Evolutionary conservation across 2,329 filamentous ascomycete genomes (phyloP).

Genomic region (Colletotrichum shisoi): DNA sequence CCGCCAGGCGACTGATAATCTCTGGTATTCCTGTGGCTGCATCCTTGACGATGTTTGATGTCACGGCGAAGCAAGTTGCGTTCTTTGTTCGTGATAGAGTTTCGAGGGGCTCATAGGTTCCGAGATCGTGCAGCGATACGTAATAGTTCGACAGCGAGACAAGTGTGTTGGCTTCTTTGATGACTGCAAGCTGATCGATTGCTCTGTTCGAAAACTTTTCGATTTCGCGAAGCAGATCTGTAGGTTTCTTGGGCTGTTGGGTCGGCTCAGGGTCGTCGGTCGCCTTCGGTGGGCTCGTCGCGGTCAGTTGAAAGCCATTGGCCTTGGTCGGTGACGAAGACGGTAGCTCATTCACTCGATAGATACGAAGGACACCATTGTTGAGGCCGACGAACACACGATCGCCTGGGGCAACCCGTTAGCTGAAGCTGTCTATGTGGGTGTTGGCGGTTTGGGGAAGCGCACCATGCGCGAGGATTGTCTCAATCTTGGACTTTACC

Average conservation of each 20-base stretch:
- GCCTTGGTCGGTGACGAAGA: conserved; percentile 51
- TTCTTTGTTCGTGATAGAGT: conserved; percentile 83
- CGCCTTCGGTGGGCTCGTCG: conserved; percentile 45
- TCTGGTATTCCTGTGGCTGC: conserved; percentile 84
- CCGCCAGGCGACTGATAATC: conserved; percentile 89
- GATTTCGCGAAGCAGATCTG: conserved; percentile 87
- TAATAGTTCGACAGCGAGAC: conserved; percentile 90
- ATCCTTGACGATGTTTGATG: conserved; percentile 94
- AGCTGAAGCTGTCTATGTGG: conserved; percentile 1
- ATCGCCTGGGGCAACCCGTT: conserved; percentile 67
- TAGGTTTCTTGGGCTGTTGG: conserved; percentile 60
- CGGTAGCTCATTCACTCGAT: conserved; percentile 79
- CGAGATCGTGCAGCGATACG: conserved; percentile 87
- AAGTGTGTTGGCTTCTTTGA: conserved; percentile 92
- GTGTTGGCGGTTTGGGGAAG: not conserved
- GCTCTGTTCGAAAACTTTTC: conserved; percentile 92
- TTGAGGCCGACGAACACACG: conserved; percentile 90
- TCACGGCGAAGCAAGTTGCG: conserved; percentile 88
- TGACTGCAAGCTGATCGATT: conserved; percentile 91
- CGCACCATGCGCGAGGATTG: conserved; percentile 86
- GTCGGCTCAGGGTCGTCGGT: conserved; percentile 30
- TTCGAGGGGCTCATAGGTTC: conserved; percentile 83
- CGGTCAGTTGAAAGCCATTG: conserved; percentile 46
- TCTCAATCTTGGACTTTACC: conserved; percentile 98
- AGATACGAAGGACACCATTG: conserved; percentile 86